Base-by-base conservation (phyloP, 768 basidiomycete genomes). In the Tephrocybe sp. region DNA sequence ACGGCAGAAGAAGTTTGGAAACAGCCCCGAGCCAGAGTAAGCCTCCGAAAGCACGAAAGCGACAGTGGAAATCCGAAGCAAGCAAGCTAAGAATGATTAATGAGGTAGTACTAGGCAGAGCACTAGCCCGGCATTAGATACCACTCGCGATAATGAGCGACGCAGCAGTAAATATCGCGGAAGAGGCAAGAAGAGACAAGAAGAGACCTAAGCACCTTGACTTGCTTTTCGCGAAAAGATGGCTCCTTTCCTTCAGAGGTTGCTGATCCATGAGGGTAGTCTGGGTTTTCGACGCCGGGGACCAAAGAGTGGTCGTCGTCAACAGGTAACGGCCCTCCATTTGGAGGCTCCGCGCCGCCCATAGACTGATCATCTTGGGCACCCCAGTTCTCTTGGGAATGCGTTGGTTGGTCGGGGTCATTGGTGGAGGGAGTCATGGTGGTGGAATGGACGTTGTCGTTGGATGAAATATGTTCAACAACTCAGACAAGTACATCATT, bases 131-230 rank as follows among this genome's bases (percentile, higher is more conserved):
- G 68, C 65, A 62, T 70, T 50, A 63, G 67, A 64, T 59, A 60
- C 55, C 56, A 56, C 58, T 45, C 45, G 46, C 57, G 59, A 56
- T 58, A 62, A 58, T 52, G 52, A 55, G 64, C 52, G 53, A 58
- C 41, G 61, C 61, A 60, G 59, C 60, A 59, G 65, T 62, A 64
- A 64, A 62, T 62, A 57, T 59, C 50, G 42, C 50, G 52, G 53
- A 53, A 56, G 52, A 57, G 55, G 55, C 62, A 62, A 62, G 61
- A 69, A 58, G 60, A 64, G 62, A 68, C 62, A 68, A 59, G 69
- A 78, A 72, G 70, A 77, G 77, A 85, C 78, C 80, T 86, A 89
- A 87, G 87, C 87, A 89, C 87, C 87, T 89, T 89, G 78, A 83
- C 75, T 75, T 84, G 84, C 78, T 85, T 88, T 74, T 89, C 86